A percentile compares a stretch with the other conserved stretches of the same genome.
Evolutionary conservation across 352 stramenopile species (phyloP).

Genomic region (Elongisporangium senticosum): DNA sequence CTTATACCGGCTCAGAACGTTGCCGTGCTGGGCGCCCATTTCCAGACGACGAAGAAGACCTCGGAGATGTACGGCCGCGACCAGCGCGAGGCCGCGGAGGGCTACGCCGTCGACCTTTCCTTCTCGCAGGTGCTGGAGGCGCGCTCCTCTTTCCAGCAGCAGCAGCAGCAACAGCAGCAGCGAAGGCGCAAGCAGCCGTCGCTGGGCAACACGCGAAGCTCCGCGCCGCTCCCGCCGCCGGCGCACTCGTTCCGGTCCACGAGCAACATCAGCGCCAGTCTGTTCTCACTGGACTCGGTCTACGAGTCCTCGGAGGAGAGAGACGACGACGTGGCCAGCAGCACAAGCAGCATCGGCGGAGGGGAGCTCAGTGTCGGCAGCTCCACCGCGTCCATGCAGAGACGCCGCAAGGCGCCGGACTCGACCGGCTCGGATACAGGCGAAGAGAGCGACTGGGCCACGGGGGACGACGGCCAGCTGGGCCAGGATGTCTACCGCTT

Average conservation of each 20-base stretch:
- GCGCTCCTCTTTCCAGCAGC: slow-evolving; percentile 48
- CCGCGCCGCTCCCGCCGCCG: slow-evolving; percentile 4
- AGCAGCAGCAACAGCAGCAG: slow-evolving; percentile 16
- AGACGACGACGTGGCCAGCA: slow-evolving; percentile 20
- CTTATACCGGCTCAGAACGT: not conserved
- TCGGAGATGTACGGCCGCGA: slow-evolving; percentile 35
- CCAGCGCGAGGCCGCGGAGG: slow-evolving; percentile 18
- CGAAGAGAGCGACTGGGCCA: slow-evolving; percentile 67
- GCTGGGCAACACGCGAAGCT: slow-evolving; percentile 5
- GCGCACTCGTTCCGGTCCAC: slow-evolving; percentile 16
- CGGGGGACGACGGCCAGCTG: slow-evolving; percentile 34
- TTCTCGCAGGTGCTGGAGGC: slow-evolving; percentile 80
- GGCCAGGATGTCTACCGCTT: slow-evolving; percentile 79
- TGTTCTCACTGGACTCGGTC: slow-evolving; percentile 59
- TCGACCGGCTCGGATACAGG: slow-evolving; percentile 7
- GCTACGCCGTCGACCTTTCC: slow-evolving; percentile 50
- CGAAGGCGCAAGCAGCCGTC: slow-evolving; percentile 9
- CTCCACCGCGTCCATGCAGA: slow-evolving; percentile 9
- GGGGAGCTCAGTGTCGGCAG: slow-evolving; percentile 6
- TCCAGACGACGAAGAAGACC: not conserved
- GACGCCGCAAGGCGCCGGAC: slow-evolving; percentile 7
- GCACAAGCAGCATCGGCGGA: not conserved
- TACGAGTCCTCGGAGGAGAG: slow-evolving; percentile 45
- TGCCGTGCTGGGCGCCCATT: not conserved
- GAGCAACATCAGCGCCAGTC: slow-evolving; percentile 20